Base-by-base conservation (phyloP, 371 early-diverging fungal species). In the Mucor sp. region DNA sequence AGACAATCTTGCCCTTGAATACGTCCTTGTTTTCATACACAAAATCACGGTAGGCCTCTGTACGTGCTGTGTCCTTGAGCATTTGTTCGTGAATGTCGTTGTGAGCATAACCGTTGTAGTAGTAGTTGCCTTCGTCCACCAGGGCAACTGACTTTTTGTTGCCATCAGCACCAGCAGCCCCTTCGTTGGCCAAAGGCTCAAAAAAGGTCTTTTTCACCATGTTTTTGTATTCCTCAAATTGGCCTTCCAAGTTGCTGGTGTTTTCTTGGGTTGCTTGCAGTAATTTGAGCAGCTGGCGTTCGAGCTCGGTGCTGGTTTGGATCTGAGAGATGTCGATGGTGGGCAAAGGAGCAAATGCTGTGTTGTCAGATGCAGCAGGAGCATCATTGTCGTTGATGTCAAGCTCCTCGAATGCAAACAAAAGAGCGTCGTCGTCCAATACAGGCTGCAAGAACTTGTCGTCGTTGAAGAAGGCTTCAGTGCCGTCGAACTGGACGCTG, bases 1-100 rank as follows among this genome's bases (percentile, higher is more conserved):
- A 87, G 32, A 99, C 99, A 61, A 97, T 85, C 88, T 99, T 99
- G 82, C 90, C 95, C 78, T 95, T 90, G 88, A 99, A 98, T 55
- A 94, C 80, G 76, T 95, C 94, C 80, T 93, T 91, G 89, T 97
- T 99, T 71, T 94, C 84, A 80, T 92, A 90, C 60, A 98, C 95
- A 60, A 95, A 90, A 66, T 91, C 87, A 69, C 96, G 94, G 82
- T 99, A 99, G 55, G 93, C 90, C 68, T 90, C 76, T 11, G 95
- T 95, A 19, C 95, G 85, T 50, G 94, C 92, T 56, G 86, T 87
- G 74, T 95, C 95, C 81, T 86, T 83, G 59, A 89, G 65, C 89
- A 89, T 87, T 69, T 85, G 85, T 56, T 84, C 85, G 63, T 88
- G 88, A 48, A 89, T 88, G 71, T 86, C 92, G 60, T 86, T 88